Evolutionary conservation across 116 monocot species (phyloP).

Genomic region (Iris pallida): DNA sequence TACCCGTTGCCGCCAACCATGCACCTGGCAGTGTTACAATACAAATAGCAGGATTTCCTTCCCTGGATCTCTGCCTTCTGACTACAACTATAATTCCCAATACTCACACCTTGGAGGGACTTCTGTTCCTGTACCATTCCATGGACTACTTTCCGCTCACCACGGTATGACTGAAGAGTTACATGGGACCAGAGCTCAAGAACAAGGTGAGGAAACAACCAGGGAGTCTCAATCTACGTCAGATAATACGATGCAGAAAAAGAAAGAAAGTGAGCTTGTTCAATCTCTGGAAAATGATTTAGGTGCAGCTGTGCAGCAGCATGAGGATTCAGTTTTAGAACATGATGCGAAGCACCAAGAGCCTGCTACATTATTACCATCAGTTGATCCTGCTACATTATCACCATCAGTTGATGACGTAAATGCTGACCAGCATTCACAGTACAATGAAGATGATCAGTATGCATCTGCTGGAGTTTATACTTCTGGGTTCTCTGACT

Average conservation of each 20-base stretch:
- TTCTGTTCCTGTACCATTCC: slow-evolving; percentile 14
- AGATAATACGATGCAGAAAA: slow-evolving; percentile 19
- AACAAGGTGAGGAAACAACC: slow-evolving; percentile 8
- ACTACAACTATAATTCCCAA: slow-evolving; percentile 38
- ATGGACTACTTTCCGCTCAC: slow-evolving; percentile 12
- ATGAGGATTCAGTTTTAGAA: slow-evolving; percentile 32
- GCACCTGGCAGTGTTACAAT: slow-evolving; percentile 26
- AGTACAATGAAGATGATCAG: slow-evolving; percentile 42
- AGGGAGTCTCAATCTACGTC: slow-evolving; percentile 20
- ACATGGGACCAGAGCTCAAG: slow-evolving; percentile 8
- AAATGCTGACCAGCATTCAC: slow-evolving; percentile 20
- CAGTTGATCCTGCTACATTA: slow-evolving; percentile 15
- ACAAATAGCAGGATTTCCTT: slow-evolving; percentile 35
- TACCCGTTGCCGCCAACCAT: slow-evolving; percentile 12
- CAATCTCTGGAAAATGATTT: slow-evolving; percentile 24
- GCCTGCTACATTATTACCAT: slow-evolving; percentile 11
- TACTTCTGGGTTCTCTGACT: slow-evolving; percentile 40
- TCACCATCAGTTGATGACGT: slow-evolving; percentile 23
- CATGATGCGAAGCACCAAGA: slow-evolving; percentile 23
- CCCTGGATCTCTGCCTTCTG: slow-evolving; percentile 51
- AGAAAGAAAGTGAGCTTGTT: slow-evolving; percentile 24
- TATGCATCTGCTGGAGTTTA: slow-evolving; percentile 30
- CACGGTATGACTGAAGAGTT: slow-evolving; percentile 20
- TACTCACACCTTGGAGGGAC: slow-evolving; percentile 28
- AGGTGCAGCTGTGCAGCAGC: slow-evolving; percentile 8